Conservation (phyloP, 2,329 filamentous ascomycete species). For the Neodidymelliopsis sp. region DNA sequence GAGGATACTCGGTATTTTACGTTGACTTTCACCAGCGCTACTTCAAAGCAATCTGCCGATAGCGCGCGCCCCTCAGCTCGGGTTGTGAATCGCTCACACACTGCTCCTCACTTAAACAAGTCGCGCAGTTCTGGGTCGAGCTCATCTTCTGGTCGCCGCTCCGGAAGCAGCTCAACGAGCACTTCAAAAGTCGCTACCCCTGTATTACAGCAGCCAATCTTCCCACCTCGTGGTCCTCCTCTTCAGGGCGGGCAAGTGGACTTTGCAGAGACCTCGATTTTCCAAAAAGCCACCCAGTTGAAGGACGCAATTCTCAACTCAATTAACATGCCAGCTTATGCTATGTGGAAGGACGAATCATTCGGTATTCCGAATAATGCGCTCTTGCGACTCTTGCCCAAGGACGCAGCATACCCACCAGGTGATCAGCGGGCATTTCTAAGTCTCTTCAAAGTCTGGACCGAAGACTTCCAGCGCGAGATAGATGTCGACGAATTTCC, state of each 20-base stretch:
- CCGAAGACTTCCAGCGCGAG: slow-evolving; percentile 68
- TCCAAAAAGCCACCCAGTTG: slow-evolving; percentile 76
- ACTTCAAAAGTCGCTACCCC: slow-evolving; percentile 60
- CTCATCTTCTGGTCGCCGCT: slow-evolving; percentile 48
- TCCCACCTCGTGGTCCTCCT: slow-evolving; percentile 73
- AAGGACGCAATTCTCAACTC: slow-evolving; percentile 81
- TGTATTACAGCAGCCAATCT: slow-evolving; percentile 64
- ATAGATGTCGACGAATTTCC: slow-evolving; percentile 70
- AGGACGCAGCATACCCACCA: slow-evolving; percentile 47
- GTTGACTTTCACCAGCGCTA: slow-evolving; percentile 73
- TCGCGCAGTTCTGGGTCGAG: slow-evolving; percentile 49
- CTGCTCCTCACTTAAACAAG: slow-evolving; percentile 40
- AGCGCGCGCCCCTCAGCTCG: slow-evolving; percentile 43
- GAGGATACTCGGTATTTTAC: slow-evolving; percentile 74
- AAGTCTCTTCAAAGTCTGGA: slow-evolving; percentile 67
- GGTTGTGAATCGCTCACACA: slow-evolving; percentile 53
- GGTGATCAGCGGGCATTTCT: slow-evolving; percentile 61
- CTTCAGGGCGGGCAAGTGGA: slow-evolving; percentile 56
- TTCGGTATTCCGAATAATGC: slow-evolving; percentile 77
- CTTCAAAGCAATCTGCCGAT: slow-evolving; percentile 21
- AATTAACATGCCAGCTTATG: slow-evolving; percentile 74
- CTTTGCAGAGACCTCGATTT: slow-evolving; percentile 68
- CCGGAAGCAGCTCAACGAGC: slow-evolving; percentile 40
- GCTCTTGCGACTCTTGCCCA: slow-evolving; percentile 53
- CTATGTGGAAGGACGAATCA: slow-evolving; percentile 82